Conservation (phyloP, 2,329 filamentous ascomycete genomes). For the Trichoderma polysporum region DNA sequence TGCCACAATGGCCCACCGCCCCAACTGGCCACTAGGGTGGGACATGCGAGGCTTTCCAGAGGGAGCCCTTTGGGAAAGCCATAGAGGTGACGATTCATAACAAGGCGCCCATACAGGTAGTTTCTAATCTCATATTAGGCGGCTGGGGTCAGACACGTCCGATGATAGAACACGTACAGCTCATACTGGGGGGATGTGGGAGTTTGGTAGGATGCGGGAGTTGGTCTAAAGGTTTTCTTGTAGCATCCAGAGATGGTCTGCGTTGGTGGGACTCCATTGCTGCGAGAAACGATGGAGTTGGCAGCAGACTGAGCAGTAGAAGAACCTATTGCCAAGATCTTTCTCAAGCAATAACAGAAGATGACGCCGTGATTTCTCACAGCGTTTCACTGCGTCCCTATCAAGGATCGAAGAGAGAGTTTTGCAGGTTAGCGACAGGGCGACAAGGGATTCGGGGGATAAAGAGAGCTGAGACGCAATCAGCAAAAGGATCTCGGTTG, state of each 20-base stretch:
- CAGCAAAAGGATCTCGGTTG: not conserved
- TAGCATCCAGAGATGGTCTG: not conserved
- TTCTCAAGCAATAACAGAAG: not conserved
- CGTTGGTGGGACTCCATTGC: not conserved
- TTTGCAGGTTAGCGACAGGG: not conserved
- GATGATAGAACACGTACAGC: not conserved
- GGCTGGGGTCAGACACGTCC: not conserved
- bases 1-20: not conserved
- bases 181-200: not conserved
- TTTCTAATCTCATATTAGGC: not conserved
- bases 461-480: not conserved
- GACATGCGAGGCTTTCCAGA: not conserved
- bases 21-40: not conserved
- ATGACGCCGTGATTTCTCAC: not conserved
- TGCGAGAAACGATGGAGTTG: not conserved
- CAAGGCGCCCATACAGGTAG: not conserved
- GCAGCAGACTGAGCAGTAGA: not conserved
- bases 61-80: not conserved
- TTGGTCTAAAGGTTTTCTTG: not conserved
- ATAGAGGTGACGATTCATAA: not conserved
- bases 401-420: not conserved
- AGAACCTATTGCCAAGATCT: not conserved
- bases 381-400: not conserved
- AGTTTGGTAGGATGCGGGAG: too few relatives aligned
- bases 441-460: not conserved